Base-by-base conservation (phyloP, 768 basidiomycete genomes). In the Mycena metata region DNA sequence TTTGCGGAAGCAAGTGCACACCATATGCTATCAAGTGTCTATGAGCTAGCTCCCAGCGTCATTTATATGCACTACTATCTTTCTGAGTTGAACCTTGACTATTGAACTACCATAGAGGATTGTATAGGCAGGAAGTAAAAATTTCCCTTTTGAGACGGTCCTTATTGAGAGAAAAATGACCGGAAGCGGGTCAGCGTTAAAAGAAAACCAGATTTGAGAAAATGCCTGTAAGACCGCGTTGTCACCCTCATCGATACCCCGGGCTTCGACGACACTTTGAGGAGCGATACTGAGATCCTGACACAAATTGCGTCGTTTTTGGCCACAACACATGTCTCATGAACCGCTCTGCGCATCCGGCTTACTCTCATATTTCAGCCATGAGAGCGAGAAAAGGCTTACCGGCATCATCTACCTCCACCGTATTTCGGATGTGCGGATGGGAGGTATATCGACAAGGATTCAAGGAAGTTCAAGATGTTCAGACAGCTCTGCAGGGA, bases 161-260 rank as follows among this genome's bases (percentile, higher is more conserved):
- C n/a, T n/a, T n/a, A n/a, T n/a, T n/a, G n/a, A n/a, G n/a, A n/a
- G n/a, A n/a, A n/a, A n/a, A n/a, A n/a, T n/a, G n/a, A n/a, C n/a
- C n/a, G n/a, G n/a, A n/a, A n/a, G n/a, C n/a, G n/a, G n/a, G n/a
- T n/a, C n/a, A n/a, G n/a, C n/a, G n/a, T n/a, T n/a, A n/a, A n/a
- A n/a, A n/a, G n/a, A n/a, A n/a, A n/a, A n/a, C n/a, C n/a, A n/a
- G n/a, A n/a, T n/a, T n/a, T n/a, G n/a, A n/a, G n/a, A n/a, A n/a
- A n/a, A n/a, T n/a, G n/a, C n/a, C n/a, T n/a, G n/a, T n/a, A n/a
- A n/a, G 85, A 81, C 3, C 76, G 76, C 11, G 71, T 63, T 17
- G 79, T 89, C 41, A 83, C 77, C 1, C 73, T 90, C 21, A 83
- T 90, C 50, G 89, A 90, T 69, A 90, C 88, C 0, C 89, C 89